Evolutionary conservation across 163 green algal species (phyloP).

Genomic region (Picocystis sp.): DNA sequence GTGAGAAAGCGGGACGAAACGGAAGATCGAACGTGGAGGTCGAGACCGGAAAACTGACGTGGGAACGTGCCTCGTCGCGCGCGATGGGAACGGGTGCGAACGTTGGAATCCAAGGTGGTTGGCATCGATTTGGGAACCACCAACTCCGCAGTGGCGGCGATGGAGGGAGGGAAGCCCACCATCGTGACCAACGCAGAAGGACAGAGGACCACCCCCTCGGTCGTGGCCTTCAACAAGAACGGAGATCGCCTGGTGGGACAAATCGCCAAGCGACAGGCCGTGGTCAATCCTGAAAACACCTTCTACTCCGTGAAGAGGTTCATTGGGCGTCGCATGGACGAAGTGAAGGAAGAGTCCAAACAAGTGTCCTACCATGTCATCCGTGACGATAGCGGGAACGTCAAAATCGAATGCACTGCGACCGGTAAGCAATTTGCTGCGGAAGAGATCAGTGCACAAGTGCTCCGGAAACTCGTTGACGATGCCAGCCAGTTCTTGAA

Average conservation of each 20-base stretch:
- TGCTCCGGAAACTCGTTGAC: constrained; percentile 62
- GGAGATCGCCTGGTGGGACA: constrained; percentile 14
- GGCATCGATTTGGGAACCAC: constrained; percentile 97
- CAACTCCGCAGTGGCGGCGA: constrained; percentile 86
- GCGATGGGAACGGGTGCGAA: constrained; percentile 60
- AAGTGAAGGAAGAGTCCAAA: constrained; percentile 70
- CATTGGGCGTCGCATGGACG: constrained; percentile 82
- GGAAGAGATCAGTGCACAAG: constrained; percentile 85
- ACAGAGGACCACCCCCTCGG: constrained; percentile 78
- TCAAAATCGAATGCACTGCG: constrained; percentile 73
- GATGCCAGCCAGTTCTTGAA: constrained; percentile 89
- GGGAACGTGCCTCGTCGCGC: constrained; percentile 63
- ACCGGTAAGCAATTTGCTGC: constrained; percentile 88
- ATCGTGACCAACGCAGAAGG: constrained; percentile 98
- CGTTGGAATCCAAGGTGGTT: constrained; percentile 70
- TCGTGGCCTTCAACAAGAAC: constrained; percentile 89
- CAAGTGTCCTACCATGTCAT: constrained; percentile 99
- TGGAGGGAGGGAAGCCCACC: constrained; percentile 63
- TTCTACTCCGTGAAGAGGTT: constrained; percentile 95
- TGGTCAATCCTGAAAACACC: constrained; percentile 95
- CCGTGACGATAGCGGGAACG: constrained; percentile 68
- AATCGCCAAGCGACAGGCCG: constrained; percentile 67
- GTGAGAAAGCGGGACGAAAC: not conserved
- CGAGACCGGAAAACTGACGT: not conserved
- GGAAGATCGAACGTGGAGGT: not conserved